Conservation (phyloP, 2,329 filamentous ascomycete species). For the Triangularia verruculosa region DNA sequence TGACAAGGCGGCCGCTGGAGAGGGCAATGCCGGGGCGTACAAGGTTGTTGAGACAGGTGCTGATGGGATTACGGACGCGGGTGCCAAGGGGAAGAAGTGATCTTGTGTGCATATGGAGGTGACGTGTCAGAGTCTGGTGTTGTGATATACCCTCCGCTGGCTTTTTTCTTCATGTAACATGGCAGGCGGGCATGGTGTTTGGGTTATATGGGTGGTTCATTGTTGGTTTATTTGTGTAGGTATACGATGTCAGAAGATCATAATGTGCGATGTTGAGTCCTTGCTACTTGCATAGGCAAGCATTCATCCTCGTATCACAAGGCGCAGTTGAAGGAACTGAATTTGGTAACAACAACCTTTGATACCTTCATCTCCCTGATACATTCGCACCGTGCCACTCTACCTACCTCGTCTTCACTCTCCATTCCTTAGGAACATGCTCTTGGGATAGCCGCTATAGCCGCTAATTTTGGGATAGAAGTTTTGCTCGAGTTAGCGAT, state of each 20-base stretch:
- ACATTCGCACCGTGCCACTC: too few relatives aligned
- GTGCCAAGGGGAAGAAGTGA: conserved; percentile 7
- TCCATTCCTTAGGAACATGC: too few relatives aligned
- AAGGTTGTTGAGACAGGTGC: conserved; percentile 74
- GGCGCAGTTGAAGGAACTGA: too few relatives aligned
- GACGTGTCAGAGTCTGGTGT: background rate
- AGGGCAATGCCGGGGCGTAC: conserved; percentile 69
- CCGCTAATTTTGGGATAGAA: too few relatives aligned
- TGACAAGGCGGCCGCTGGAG: conserved; percentile 70
- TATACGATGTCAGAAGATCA: background rate
- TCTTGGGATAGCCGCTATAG: too few relatives aligned
- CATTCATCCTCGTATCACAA: background rate
- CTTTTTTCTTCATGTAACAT: background rate
- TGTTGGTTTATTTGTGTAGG: background rate
- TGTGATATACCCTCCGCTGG: background rate
- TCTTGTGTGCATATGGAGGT: background rate
- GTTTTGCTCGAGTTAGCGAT: too few relatives aligned
- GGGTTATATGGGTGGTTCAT: background rate
- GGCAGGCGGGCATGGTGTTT: conserved; percentile 1
- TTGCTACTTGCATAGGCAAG: background rate
- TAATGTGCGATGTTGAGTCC: too few relatives aligned
- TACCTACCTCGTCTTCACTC: too few relatives aligned
- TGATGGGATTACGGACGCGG: conserved; percentile 43
- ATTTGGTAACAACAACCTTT: too few relatives aligned
- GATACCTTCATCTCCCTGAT: too few relatives aligned